Percentiles rank a stretch among this genome's conserved stretches.
Conservation (phyloP, 176 grass and related monocot genomes). For the Musa beccarii region DNA sequence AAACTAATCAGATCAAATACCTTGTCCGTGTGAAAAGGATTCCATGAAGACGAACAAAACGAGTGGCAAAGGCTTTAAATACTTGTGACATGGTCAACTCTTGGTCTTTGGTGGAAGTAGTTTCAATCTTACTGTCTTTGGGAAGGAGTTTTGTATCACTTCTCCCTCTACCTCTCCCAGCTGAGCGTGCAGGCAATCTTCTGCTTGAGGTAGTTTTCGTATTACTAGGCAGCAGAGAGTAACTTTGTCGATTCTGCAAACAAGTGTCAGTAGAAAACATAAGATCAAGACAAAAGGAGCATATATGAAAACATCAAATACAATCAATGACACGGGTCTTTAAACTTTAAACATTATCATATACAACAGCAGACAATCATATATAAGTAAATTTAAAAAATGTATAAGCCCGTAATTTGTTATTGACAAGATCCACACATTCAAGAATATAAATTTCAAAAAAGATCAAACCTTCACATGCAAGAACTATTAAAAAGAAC, state of each 20-base stretch:
- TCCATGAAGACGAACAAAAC: slow-evolving; percentile 87
- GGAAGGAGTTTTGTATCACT: slow-evolving; percentile 46
- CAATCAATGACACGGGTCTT: no score
- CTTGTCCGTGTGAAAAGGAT: slow-evolving; percentile 62
- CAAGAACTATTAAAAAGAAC: no score
- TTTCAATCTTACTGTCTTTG: slow-evolving; percentile 46
- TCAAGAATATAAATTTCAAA: no score
- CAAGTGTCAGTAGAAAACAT: not conserved
- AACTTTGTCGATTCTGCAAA: slow-evolving; percentile 71
- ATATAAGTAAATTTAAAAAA: no score
- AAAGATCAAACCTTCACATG: no score
- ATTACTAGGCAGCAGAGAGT: slow-evolving; percentile 43
- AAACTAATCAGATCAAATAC: not conserved
- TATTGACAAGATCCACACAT: no score
- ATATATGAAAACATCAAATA: no score
- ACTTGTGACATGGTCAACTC: slow-evolving; percentile 41
- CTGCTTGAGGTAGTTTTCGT: slow-evolving; percentile 37
- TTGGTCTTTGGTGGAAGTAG: slow-evolving; percentile 30
- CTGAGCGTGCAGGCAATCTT: slow-evolving; percentile 31
- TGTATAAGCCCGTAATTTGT: no score
- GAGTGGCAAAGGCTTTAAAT: slow-evolving; percentile 59
- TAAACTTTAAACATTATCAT: no score
- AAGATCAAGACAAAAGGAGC: not conserved
- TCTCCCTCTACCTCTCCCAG: slow-evolving; percentile 65
- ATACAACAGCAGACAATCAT: no score